phyloP scores from a whole-genome alignment of 768 basidiomycete genomes.

The Tricholomella constricta region DNA sequence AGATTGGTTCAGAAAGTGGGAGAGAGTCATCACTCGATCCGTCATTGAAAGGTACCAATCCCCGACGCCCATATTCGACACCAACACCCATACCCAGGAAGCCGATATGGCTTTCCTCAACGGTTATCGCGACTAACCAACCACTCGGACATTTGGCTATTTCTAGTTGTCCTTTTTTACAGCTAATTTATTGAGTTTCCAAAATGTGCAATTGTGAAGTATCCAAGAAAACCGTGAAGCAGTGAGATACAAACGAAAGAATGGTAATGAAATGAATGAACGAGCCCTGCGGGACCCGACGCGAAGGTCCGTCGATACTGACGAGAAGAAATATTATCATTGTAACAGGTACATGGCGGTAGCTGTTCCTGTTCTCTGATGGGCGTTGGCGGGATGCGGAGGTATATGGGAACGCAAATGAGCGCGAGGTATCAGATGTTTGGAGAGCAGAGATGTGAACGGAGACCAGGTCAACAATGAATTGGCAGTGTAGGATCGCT shows the following conservation, averaged over 20 bases:
- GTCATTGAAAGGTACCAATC: slow-evolving; percentile 51
- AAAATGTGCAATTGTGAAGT: background rate
- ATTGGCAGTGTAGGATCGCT: background rate
- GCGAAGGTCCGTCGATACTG: slow-evolving; percentile 6
- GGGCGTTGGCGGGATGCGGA: background rate
- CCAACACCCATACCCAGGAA: slow-evolving; percentile 5
- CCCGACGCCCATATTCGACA: slow-evolving; percentile 30
- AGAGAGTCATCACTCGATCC: slow-evolving; percentile 62
- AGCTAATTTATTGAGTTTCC: slow-evolving; percentile 2
- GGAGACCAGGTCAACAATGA: background rate
- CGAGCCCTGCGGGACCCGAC: background rate
- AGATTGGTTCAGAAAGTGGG: slow-evolving; percentile 81
- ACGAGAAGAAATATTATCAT: background rate
- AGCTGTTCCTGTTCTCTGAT: background rate
- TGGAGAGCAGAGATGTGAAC: background rate
- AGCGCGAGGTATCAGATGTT: background rate
- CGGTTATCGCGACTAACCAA: slow-evolving; percentile 25
- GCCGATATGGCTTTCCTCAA: slow-evolving; percentile 24
- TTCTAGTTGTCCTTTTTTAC: slow-evolving; percentile 4
- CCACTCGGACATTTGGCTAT: background rate
- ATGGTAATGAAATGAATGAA: background rate
- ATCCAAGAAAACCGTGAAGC: slow-evolving; percentile 9
- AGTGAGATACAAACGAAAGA: slow-evolving; percentile 9
- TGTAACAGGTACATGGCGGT: background rate
- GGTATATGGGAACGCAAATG: slow-evolving; percentile 8